phyloP scores from a whole-genome alignment of 805 yeast species.

The Candida loeiensis region DNA sequence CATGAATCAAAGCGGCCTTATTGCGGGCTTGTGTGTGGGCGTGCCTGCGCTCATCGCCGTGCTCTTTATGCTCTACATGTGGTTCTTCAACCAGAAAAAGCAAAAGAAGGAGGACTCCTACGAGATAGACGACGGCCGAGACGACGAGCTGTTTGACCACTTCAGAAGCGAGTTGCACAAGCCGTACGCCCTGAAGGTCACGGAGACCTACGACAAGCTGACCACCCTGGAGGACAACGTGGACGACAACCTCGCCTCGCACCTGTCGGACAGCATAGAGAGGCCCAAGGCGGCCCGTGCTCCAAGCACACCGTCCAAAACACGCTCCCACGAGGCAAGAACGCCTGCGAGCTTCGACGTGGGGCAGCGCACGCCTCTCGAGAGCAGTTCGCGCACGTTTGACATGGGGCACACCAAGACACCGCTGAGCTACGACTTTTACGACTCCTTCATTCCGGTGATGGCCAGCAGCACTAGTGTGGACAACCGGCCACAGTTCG shows the following conservation, averaged over 20 bases:
- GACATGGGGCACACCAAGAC: not conserved
- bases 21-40: constrained; percentile 43
- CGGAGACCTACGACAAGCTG: constrained; percentile 5
- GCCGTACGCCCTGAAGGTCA: constrained; percentile 12
- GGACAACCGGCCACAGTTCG: not conserved
- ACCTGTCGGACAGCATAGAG: constrained; percentile 10
- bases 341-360: not conserved
- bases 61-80: constrained; percentile 20
- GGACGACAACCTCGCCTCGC: not conserved
- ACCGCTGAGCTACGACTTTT: constrained; percentile 31
- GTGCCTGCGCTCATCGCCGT: constrained; percentile 31
- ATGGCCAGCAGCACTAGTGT: constrained; percentile 17
- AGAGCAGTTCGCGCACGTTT: not conserved
- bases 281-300: constrained; percentile 4
- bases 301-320: constrained; percentile 5
- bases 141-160: constrained; percentile 32
- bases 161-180: constrained; percentile 37
- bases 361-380: too few species aligned
- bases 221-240: not conserved
- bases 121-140: constrained; percentile 34
- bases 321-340: not conserved
- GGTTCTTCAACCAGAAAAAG: constrained; percentile 28
- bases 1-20: constrained; percentile 19
- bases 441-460: constrained; percentile 41
- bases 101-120: constrained; percentile 32